Evolutionary conservation across 495 filamentous ascomycete genomes (phyloP), one percentile per base, ranked within the genome.

Genomic region (Trichoderma gamsii): DNA sequence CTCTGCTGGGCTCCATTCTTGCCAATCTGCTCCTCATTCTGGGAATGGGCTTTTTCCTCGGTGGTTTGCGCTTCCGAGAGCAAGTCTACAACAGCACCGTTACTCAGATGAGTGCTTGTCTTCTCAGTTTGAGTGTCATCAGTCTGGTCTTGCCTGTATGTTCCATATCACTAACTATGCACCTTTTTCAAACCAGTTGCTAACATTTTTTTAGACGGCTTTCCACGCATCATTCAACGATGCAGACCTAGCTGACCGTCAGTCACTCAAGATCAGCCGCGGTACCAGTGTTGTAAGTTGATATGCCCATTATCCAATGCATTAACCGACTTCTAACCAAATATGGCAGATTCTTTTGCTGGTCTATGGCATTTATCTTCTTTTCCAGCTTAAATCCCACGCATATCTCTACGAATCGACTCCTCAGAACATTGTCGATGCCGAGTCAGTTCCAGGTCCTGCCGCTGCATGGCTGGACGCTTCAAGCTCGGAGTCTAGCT

Each of bases 81-180:
- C 93, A 94, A 82, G 87, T 96, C 69, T 97, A 97, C 79, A 97
- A 97, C 77, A 95, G 87, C 78, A 96, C 91, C 29, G 90, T 96
- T 64, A 97, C 92, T 3, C 92, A 97, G 78, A 97, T 95, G 90
- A 97, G 92, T 73, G 92, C 93, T 35, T 96, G 91, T 79, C 81
- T 97, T 63, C 86, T 97, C 69, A 93, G 91, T 80, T 79, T 97
- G 77, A 92, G 90, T 74, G 93, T 96, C 23, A 92, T 89, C 75
- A 96, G 92, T 79, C 81, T 97, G 4, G 79, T 96, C 2, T 77
- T 96, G 8, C 91, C 91, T 21, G 87, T 89, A 76, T 70, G 82
- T 76, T 9, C 21, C 6, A 29, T 44, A 1, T n/a, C 4, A 5
- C 32, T 7, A 6, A 29, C 1, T 29, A 1, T 29, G 29, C 21